Base-by-base conservation (phyloP, 2,329 filamentous ascomycete genomes). In the Apiospora hydei region DNA sequence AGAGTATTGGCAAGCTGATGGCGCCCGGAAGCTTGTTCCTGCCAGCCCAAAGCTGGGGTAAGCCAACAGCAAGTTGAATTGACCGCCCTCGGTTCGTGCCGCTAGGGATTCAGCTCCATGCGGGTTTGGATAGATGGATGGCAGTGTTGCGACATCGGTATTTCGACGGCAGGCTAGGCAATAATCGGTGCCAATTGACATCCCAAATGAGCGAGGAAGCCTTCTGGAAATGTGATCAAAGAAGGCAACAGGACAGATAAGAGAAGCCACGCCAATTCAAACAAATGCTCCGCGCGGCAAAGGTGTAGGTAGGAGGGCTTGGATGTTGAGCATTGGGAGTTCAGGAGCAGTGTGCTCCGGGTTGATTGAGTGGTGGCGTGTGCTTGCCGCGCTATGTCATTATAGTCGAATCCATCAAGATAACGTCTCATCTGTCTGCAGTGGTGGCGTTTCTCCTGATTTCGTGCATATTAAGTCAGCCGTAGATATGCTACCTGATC, bases 1-100 rank as follows among this genome's bases (percentile, higher is more conserved):
- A 51, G 49, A 26, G 46, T n/a, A 49, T 49, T n/a, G 21, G 21
- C 49, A 51, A 26, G 49, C n/a, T 51, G n/a, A 41, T 18, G 57
- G 10, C 53, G 24, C 8, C 34, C 34, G 53, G 34, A 38, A 34
- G 53, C 53, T 38, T 61, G 53, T 21, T 61, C 53, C 53, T 61
- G 53, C 53, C 7, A 61, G 53, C 30, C 30, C 53, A 38, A 61
- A 61, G 53, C 53, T 61, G 53, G 53, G 53, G 53, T 61, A 61
- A 34, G 7, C 30, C 53, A 38, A n/a, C 30, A 21, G 53, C 53
- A 61, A 61, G 34, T 16, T 38, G 30, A 34, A 18, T 61, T 38
- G 53, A 61, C 30, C 34, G 34, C 21, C 11, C 10, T 41, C 57
- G 57, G 34, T 64, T 64, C 57, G 57, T 41, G 57, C 57, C 57